A percentile compares a stretch with the other conserved stretches of the same genome.
These are phyloP conservation scores for Nakaseomyces delphensis DNA, from an alignment of 1,139 yeast genomes.

Conservation along the genomic window DNA sequence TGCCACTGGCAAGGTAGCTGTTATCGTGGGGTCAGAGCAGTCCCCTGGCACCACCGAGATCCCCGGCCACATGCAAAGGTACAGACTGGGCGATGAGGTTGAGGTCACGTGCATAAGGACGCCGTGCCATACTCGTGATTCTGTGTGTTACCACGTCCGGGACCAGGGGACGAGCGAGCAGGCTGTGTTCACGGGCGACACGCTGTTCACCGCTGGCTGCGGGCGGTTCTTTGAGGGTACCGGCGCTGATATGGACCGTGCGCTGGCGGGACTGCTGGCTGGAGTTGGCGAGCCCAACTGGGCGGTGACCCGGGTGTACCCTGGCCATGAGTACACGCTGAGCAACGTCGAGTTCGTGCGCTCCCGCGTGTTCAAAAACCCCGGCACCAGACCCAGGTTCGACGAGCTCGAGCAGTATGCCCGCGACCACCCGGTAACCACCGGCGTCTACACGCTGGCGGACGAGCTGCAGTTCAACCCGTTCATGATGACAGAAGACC, in stretches of 20 bases:
- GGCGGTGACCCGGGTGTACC: conserved; percentile 44
- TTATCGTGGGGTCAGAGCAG: conserved; percentile 65
- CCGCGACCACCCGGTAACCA: conserved; percentile 53
- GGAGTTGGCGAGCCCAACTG: conserved; percentile 37
- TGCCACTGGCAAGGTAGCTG: conserved; percentile 38
- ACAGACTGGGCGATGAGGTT: conserved; percentile 42
- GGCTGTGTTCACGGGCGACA: conserved; percentile 92
- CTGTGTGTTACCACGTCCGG: conserved; percentile 72
- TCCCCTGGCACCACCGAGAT: conserved; percentile 25
- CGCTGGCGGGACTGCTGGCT: too few relatives aligned
- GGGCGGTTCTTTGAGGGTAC: conserved; percentile 94
- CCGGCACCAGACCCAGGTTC: conserved; percentile 42
- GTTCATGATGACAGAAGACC: conserved; percentile 68
- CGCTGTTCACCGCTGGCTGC: conserved; percentile 88
- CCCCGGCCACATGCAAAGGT: conserved; percentile 30
- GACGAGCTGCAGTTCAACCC: conserved; percentile 84
- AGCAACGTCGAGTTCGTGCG: conserved; percentile 69
- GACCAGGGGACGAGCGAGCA: conserved; percentile 54
- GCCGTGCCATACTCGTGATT: conserved; percentile 96
- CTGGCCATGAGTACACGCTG: conserved; percentile 94
- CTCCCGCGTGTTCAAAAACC: conserved; percentile 45
- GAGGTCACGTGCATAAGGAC: conserved; percentile 79
- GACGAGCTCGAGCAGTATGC: conserved; percentile 45
- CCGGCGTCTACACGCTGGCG: conserved; percentile 76
- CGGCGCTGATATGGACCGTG: conserved; percentile 66